A percentile compares a stretch with the other conserved stretches of the same genome.
Evolutionary conservation across 345 rosid genomes (phyloP).

Genomic region (Citrus glauca): DNA sequence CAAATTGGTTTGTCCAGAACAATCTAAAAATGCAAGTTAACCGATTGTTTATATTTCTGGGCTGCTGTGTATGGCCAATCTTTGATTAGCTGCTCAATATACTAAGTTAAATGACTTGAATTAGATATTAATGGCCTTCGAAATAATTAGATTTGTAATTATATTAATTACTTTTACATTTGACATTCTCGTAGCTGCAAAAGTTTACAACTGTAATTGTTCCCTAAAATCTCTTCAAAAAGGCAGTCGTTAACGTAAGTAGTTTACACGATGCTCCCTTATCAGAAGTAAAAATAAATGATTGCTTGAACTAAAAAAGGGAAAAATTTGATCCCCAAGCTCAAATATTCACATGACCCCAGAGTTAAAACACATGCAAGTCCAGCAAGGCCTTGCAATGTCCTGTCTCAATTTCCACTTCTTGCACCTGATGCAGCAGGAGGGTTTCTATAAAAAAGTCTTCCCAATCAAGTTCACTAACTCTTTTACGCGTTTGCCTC

Average conservation of each 20-base stretch:
- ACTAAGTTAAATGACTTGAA: not conserved
- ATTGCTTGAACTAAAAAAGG: not conserved
- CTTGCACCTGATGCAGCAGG: slow-evolving; percentile 64
- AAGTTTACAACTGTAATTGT: not conserved
- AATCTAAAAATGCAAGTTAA: not conserved
- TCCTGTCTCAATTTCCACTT: slow-evolving; percentile 77
- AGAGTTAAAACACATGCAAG: slow-evolving; percentile 58
- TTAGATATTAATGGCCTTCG: not conserved
- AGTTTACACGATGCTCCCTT: not conserved
- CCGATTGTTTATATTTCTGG: not conserved
- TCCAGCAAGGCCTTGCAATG: slow-evolving; percentile 63
- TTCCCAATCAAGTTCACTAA: slow-evolving; percentile 62
- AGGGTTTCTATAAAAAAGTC: slow-evolving; percentile 76
- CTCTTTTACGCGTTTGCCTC: slow-evolving; percentile 36
- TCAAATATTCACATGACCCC: slow-evolving; percentile 27
- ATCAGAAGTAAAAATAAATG: not conserved
- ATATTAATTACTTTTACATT: not conserved
- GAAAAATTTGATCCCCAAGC: not conserved
- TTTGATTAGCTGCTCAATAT: not conserved
- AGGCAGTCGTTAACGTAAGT: not conserved
- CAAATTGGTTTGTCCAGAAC: not conserved
- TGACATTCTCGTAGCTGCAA: not conserved
- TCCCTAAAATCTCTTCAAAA: not conserved
- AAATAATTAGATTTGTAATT: not conserved
- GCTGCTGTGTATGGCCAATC: not conserved